These are phyloP conservation scores for Ceratobasidium sp. DNA, from an alignment of 1,284 basidiomycete genomes.

Conservation along the genomic window DNA sequence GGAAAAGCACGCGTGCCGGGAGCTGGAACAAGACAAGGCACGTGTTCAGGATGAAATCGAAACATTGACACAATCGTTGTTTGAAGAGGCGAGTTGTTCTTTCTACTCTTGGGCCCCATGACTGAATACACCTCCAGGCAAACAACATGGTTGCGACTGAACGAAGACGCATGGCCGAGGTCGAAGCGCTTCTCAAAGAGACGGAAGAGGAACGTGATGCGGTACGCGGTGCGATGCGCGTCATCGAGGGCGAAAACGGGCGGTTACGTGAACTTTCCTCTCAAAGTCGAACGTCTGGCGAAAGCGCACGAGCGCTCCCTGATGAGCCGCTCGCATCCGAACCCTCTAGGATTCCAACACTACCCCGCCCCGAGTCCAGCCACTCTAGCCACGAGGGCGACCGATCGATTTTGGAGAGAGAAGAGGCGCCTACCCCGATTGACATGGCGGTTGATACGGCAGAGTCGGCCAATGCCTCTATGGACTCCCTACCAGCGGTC, in stretches of 20 bases:
- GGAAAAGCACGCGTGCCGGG: constrained; percentile 44
- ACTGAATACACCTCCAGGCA: constrained; percentile 58
- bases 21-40: constrained; percentile 67
- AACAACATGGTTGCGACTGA: constrained; percentile 92
- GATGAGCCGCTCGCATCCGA: background rate
- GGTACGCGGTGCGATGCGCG: constrained; percentile 70
- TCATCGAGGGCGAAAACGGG: constrained; percentile 58
- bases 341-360: background rate
- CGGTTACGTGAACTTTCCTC: constrained; percentile 23
- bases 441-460: background rate
- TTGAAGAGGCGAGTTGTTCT: constrained; percentile 72
- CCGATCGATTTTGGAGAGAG: background rate
- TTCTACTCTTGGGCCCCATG: background rate
- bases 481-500: background rate
- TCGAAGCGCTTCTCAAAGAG: constrained; percentile 77
- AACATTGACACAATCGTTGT: constrained; percentile 80
- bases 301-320: background rate
- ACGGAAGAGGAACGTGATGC: constrained; percentile 75
- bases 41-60: constrained; percentile 84
- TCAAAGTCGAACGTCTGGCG: background rate
- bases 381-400: constrained; percentile 16
- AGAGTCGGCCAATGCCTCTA: background rate
- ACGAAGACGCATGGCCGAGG: constrained; percentile 74
- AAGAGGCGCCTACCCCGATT: background rate
- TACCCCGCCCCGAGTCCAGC: background rate